phyloP scores from a whole-genome alignment of 345 rosid genomes.

The Camelina laxa region DNA sequence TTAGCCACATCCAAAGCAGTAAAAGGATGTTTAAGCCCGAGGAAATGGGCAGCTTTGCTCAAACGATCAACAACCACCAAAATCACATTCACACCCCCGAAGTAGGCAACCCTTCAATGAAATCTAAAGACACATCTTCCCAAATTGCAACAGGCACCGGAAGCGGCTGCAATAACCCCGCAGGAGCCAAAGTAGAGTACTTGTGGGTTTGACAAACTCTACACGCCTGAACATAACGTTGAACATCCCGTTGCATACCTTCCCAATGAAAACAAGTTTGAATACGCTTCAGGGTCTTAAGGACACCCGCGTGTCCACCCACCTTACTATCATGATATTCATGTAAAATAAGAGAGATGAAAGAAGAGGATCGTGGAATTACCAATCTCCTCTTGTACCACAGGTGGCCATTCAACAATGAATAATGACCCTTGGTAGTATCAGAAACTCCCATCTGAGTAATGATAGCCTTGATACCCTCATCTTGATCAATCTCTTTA shows the following conservation, averaged over 20 bases:
- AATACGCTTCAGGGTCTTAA: neutral
- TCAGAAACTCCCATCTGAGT: fast-evolving
- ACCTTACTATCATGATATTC: neutral
- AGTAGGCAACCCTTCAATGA: neutral
- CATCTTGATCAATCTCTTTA: neutral
- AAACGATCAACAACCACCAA: neutral
- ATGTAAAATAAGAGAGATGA: fast-evolving
- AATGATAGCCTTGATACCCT: fast-evolving
- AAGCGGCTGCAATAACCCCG: fast-evolving
- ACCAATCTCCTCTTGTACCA: neutral
- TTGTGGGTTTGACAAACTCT: fast-evolving
- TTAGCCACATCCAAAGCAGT: neutral
- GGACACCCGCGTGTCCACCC: neutral
- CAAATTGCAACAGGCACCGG: fast-evolving
- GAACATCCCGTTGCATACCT: fast-evolving
- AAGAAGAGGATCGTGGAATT: fast-evolving
- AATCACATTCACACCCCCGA: neutral
- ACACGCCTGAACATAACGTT: neutral
- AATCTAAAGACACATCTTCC: neutral
- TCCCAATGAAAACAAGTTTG: neutral
- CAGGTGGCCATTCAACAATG: neutral
- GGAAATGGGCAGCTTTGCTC: neutral
- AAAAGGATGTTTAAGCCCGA: neutral
- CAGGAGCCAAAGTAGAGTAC: neutral
- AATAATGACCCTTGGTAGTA: neutral